Evolutionary conservation across 371 early-diverging fungal species (phyloP), one percentile per base, ranked within the genome.

Genomic region (Saksenaea oblongispora): DNA sequence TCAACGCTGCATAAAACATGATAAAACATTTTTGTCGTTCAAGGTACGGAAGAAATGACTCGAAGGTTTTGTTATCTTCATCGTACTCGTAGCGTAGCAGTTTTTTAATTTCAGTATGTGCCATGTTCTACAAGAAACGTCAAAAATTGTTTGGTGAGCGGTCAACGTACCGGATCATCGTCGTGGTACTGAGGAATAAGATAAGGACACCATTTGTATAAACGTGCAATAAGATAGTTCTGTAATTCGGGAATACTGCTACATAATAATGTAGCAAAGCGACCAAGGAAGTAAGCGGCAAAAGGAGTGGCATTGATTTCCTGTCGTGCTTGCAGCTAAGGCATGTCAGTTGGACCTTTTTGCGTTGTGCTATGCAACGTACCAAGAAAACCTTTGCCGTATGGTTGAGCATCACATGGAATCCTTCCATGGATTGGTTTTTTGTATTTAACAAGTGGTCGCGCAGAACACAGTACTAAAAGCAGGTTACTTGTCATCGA

Each of bases 121-220:
- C 27, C 22, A 78, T 69, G 36, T 57, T 64, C 78, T 73, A 62
- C 27, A 54, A 31, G 39, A 54, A 54, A 28, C 14, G 14, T 27
- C 27, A 36, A 64, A 66, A 5, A 3, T 18, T 7, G 9, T 47
- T 47, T 26, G 51, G 10, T 22, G 5, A 4, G 22, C 22, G 4
- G 27, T 22, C 0, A 1, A 47, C 84, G 69, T 84, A 89, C 90
- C 26, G 76, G 67, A 34, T 78, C 73, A 44, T 76, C 78, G 37
- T 75, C 78, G 35, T 76, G 72, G 59, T 90, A 95, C 47, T 79
- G 70, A 0, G 95, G 95, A 8, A 91, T 82, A 5, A 91, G 65
- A 61, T 89, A 92, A 1, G 89, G 91, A 62, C 95, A 95, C 41
- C 90, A 85, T 62, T 93, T 93, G 53, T 84, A 75, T 37, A 95